These are phyloP conservation scores for Colletotrichum orbiculare DNA, from an alignment of 2,329 filamentous ascomycete species.

Conservation along the genomic window DNA sequence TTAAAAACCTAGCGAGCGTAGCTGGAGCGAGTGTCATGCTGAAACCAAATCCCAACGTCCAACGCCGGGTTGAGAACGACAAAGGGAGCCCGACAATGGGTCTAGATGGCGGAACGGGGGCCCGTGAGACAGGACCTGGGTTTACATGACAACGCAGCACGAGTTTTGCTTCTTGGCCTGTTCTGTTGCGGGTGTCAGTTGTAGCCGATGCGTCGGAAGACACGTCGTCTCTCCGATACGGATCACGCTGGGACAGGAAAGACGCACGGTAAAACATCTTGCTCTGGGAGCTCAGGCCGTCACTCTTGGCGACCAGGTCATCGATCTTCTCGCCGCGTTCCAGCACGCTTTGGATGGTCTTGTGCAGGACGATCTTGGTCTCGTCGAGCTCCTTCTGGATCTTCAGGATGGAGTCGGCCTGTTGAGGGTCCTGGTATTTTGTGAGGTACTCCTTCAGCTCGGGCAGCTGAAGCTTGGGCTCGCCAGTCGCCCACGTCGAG, in stretches of 20 bases:
- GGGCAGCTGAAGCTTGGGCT: constrained; percentile 70
- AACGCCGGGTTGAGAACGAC: constrained; percentile 43
- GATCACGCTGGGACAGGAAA: neutral
- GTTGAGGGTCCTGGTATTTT: constrained; percentile 85
- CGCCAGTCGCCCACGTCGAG: constrained; percentile 70
- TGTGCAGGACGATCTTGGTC: constrained; percentile 96
- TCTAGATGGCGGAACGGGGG: neutral
- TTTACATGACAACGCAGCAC: constrained; percentile 77
- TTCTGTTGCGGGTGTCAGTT: constrained; percentile 47
- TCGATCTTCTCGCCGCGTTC: constrained; percentile 98
- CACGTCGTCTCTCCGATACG: neutral
- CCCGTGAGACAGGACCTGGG: neutral
- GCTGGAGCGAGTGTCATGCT: constrained; percentile 32
- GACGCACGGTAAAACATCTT: constrained; percentile 94
- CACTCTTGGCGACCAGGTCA: constrained; percentile 91
- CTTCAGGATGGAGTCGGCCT: constrained; percentile 93
- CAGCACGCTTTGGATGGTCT: constrained; percentile 90
- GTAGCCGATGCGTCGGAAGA: neutral
- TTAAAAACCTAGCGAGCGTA: constrained; percentile 23
- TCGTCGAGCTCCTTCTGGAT: constrained; percentile 97
- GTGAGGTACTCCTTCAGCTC: constrained; percentile 80
- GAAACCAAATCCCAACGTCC: constrained; percentile 34
- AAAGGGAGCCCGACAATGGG: constrained; percentile 7
- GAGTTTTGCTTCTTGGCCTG: constrained; percentile 85
- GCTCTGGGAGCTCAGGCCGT: constrained; percentile 88